phyloP scores from a whole-genome alignment of 352 stramenopile genomes.

The Phytophthora sojae region DNA sequence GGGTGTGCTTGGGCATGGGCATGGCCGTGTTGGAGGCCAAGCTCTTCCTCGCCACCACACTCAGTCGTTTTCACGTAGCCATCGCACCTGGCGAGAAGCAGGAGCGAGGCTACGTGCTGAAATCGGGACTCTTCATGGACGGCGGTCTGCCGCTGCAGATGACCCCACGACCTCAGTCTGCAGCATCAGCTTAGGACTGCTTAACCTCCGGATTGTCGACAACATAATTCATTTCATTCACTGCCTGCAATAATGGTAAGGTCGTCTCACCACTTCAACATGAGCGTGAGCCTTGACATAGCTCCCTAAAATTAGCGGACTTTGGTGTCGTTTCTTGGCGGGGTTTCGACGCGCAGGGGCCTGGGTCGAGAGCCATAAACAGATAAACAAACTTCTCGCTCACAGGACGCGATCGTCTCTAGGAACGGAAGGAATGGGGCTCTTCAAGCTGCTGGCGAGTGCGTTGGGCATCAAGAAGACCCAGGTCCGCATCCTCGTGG shows the following conservation, averaged over 20 bases:
- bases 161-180: constrained; percentile 17
- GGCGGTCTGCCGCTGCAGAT: constrained; percentile 56
- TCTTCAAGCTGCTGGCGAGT: constrained; percentile 86
- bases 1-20: constrained; percentile 75
- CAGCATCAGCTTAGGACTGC: not conserved
- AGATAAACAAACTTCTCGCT: constrained; percentile 6
- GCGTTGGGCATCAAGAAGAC: constrained; percentile 86
- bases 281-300: not conserved
- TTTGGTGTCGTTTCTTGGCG: constrained; percentile 28
- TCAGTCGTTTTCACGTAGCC: constrained; percentile 54
- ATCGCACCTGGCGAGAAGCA: constrained; percentile 48
- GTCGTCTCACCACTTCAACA: not conserved
- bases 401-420: not conserved
- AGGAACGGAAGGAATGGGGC: constrained; percentile 57
- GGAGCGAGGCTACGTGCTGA: constrained; percentile 62
- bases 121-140: constrained; percentile 63
- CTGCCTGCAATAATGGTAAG: not conserved
- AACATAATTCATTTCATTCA: not conserved
- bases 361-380: constrained; percentile 11
- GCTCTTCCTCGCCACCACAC: constrained; percentile 58
- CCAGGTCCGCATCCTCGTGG: constrained; percentile 88
- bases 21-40: constrained; percentile 77
- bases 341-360: constrained; percentile 7
- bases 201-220: not conserved
- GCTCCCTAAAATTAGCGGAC: constrained; percentile 28